Evolutionary conservation across 2,329 filamentous ascomycete genomes (phyloP).

Genomic region (Xylariaceae sp.): DNA sequence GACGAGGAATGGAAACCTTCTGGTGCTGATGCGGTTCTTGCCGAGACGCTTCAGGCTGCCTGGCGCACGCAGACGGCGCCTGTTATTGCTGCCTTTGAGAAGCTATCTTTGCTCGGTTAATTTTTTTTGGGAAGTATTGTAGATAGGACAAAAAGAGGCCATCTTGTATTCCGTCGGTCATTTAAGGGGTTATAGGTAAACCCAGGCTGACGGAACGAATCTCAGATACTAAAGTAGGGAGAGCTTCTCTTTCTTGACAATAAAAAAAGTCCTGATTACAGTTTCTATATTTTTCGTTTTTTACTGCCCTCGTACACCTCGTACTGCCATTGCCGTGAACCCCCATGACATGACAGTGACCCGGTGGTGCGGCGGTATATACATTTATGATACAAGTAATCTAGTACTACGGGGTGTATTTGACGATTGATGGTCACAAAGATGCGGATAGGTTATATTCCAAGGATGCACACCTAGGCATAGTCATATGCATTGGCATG

Average conservation of each 20-base stretch:
- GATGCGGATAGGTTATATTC: too few species aligned
- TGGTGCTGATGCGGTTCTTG: constrained; percentile 50
- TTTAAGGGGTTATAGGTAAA: neutral
- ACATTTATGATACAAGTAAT: constrained; percentile 29
- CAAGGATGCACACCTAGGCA: too few species aligned
- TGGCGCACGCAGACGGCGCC: constrained; percentile 45
- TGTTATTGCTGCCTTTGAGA: constrained; percentile 44
- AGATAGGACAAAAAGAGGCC: neutral
- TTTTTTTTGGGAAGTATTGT: constrained; percentile 2
- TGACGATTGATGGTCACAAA: too few species aligned
- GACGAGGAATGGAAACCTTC: constrained; percentile 34
- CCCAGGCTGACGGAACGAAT: too few species aligned
- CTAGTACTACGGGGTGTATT: neutral
- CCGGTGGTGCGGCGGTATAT: constrained; percentile 20
- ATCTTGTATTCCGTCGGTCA: neutral
- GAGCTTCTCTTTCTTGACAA: neutral
- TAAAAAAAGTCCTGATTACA: neutral
- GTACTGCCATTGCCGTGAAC: too few species aligned
- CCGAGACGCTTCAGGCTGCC: constrained; percentile 45
- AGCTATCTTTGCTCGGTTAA: constrained; percentile 46
- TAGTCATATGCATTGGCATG: neutral
- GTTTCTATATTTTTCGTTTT: constrained; percentile 5
- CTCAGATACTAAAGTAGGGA: too few species aligned
- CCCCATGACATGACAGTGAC: too few species aligned
- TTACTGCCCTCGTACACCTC: neutral